Conservation (phyloP, 495 filamentous ascomycete species). For the Trichocladium antarcticum region DNA sequence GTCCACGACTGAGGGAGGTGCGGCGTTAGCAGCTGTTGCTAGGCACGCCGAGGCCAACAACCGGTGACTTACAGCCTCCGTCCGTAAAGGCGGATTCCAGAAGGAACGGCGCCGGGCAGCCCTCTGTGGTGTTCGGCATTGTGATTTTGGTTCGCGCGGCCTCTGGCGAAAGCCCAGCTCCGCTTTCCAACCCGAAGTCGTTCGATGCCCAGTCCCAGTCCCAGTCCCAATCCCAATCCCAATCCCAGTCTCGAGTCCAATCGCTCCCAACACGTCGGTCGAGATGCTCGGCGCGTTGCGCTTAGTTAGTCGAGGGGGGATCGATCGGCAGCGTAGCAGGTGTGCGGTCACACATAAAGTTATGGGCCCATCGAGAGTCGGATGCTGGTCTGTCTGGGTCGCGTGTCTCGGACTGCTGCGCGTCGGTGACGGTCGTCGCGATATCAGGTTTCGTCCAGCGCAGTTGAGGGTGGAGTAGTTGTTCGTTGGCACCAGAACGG, state of each 20-base stretch:
- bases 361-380: slow-evolving; percentile 11
- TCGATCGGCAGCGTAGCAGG: neutral
- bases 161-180: neutral
- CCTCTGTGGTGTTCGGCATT: too few relatives aligned
- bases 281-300: neutral
- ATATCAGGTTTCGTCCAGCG: neutral
- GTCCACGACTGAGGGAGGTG: slow-evolving; percentile 42
- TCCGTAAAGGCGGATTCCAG: slow-evolving; percentile 21
- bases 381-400: slow-evolving; percentile 1
- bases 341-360: neutral
- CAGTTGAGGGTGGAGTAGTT: neutral
- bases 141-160: neutral
- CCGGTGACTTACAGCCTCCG: slow-evolving; percentile 34
- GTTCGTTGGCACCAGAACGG: slow-evolving; percentile 5
- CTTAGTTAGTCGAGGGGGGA: neutral
- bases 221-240: neutral
- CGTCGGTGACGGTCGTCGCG: too few relatives aligned
- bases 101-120: slow-evolving; percentile 31
- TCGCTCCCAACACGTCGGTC: neutral
- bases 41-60: neutral
- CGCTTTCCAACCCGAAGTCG: too few relatives aligned
- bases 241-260: neutral
- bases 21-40: slow-evolving; percentile 9
- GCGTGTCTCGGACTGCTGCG: neutral
- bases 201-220: neutral